Conservation (phyloP, 345 rosid species). For the Excoecaria agallocha region DNA sequence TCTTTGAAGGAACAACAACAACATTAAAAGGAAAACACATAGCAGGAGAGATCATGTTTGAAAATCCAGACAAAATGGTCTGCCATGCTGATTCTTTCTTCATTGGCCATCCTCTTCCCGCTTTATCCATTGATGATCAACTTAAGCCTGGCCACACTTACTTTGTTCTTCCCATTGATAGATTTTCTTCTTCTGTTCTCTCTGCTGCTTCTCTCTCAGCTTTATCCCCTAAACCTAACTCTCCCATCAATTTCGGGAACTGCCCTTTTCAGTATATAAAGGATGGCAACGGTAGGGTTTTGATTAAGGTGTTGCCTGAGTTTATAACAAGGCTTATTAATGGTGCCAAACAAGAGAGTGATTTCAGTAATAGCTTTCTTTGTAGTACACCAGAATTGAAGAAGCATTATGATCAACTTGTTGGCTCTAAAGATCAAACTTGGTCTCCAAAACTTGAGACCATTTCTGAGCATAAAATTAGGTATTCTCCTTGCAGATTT, state of each 20-base stretch:
- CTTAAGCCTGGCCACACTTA: constrained; percentile 71
- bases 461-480: constrained; percentile 60
- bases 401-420: constrained; percentile 77
- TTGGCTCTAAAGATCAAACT: constrained; percentile 58
- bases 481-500: constrained; percentile 66
- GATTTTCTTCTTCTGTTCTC: constrained; percentile 44
- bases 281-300: constrained; percentile 19
- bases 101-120: constrained; percentile 74
- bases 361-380: constrained; percentile 32
- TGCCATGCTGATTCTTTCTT: constrained; percentile 90
- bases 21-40: constrained; percentile 51
- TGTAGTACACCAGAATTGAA: constrained; percentile 92
- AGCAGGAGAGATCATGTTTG: constrained; percentile 94
- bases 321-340: constrained; percentile 18
- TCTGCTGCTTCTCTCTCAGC: constrained; percentile 60
- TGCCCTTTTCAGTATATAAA: constrained; percentile 24
- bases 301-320: constrained; percentile 27
- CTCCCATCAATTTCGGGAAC: constrained; percentile 41
- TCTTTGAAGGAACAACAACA: constrained; percentile 57
- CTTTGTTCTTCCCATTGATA: constrained; percentile 74
- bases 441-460: constrained; percentile 93
- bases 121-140: constrained; percentile 61
- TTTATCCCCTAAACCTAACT: constrained; percentile 44
- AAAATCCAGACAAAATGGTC: constrained; percentile 71
- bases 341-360: constrained; percentile 4